Conservation (phyloP, 2,329 filamentous ascomycete genomes). For the Thielaviopsis ethacetica region DNA sequence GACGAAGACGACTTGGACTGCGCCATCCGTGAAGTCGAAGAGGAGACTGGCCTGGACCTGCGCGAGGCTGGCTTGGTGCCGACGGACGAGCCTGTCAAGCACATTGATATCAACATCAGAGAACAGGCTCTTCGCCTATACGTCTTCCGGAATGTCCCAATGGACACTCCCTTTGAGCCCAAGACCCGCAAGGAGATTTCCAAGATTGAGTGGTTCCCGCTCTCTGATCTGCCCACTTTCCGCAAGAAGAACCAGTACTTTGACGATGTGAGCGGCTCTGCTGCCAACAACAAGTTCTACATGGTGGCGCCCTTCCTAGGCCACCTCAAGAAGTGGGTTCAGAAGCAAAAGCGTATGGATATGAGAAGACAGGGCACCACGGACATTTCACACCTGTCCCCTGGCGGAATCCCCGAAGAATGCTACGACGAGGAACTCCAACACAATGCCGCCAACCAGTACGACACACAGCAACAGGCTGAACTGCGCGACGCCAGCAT, state of each 20-base stretch:
- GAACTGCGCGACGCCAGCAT: constrained; percentile 32
- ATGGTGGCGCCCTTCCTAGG: constrained; percentile 92
- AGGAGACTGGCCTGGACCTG: constrained; percentile 87
- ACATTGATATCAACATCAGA: constrained; percentile 75
- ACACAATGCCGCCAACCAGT: constrained; percentile 19
- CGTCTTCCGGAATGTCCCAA: constrained; percentile 76
- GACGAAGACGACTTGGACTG: constrained; percentile 89
- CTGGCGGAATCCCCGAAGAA: constrained; percentile 28
- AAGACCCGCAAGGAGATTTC: constrained; percentile 94
- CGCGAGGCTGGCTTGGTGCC: constrained; percentile 59
- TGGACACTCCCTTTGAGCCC: constrained; percentile 76
- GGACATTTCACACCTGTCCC: constrained; percentile 21
- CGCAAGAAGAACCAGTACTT: constrained; percentile 42
- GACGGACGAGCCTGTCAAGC: constrained; percentile 55
- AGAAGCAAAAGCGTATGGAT: constrained; percentile 48
- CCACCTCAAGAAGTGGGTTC: constrained; percentile 77
- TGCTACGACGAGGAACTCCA: constrained; percentile 23
- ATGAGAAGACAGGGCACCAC: constrained; percentile 20
- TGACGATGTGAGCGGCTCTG: constrained; percentile 21
- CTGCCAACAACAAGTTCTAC: constrained; percentile 74
- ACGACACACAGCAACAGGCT: constrained; percentile 20
- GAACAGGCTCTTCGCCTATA: constrained; percentile 89
- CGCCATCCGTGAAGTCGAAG: constrained; percentile 83
- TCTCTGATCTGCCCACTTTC: constrained; percentile 74
- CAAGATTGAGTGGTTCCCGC: constrained; percentile 86